Evolutionary conservation across 2,329 filamentous ascomycete genomes (phyloP), one percentile per base, ranked within the genome.

Genomic region (Alternaria consortialis): DNA sequence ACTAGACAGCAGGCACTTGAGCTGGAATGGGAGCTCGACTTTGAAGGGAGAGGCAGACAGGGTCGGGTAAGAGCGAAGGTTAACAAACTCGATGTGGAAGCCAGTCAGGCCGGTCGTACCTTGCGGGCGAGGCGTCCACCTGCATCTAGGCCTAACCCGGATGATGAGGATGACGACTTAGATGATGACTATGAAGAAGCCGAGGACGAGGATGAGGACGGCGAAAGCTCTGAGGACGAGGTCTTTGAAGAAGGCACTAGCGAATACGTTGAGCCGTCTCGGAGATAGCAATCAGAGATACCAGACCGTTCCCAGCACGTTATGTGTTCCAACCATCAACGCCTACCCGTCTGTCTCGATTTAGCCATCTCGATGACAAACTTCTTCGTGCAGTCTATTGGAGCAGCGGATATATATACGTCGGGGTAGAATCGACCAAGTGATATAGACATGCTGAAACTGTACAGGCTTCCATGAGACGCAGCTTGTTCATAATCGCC

Each of bases 21-120:
- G 34, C 64, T 83, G 37, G 75, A 80, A 5, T 84, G 82, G 81
- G 74, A 63, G 36, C 60, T 84, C 47, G 77, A 80, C 54, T 83
- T 83, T 54, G 71, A 77, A 8, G 77, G 75, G 0, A 75, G 74
- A 46, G 80, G 79, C 0, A 77, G 77, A 29, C 81, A 81, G 76
- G 78, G 77, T 0, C 69, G 80, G 20, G 76, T 79, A 15, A 72
- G 74, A 44, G 69, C 81, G 4, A 83, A 80, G 60, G 77, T 83
- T 2, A 81, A 75, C 68, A 73, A 63, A 52, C 32, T 65, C 1
- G 62, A 64, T 29, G 58, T 34, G n/a, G 71, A 72, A 40, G 71
- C 75, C 37, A 36, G 15, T 23, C 32, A 36, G 54, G 53, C 66
- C 27, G 61, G 66, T 9, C 67, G 64, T 70, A 54, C 64, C 66